Percentiles rank a stretch among this genome's conserved stretches.
These are phyloP conservation scores for Rhodotorula sp. DNA, from an alignment of 1,284 basidiomycete genomes.

Conservation along the genomic window DNA sequence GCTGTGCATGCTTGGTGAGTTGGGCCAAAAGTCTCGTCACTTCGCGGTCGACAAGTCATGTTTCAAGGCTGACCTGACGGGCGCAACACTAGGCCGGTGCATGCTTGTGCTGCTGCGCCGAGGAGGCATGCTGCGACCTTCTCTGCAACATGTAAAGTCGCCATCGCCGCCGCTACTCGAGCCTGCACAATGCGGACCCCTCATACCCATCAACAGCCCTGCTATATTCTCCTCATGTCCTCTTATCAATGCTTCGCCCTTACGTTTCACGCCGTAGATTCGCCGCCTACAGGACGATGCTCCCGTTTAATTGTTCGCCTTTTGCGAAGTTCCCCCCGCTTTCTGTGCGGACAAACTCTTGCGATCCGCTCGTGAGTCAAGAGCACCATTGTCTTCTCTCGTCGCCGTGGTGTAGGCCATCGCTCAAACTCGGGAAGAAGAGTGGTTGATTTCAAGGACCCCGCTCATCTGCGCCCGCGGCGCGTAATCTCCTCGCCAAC, in stretches of 20 bases:
- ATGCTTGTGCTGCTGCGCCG: slow-evolving; percentile 24
- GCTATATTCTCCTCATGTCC: neutral
- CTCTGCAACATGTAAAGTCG: neutral
- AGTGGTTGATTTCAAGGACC: neutral
- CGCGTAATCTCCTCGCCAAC: neutral
- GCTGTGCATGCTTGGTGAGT: slow-evolving; percentile 26
- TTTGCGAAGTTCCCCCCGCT: neutral
- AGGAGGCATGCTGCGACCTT: slow-evolving; percentile 10
- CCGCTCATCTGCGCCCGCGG: too few relatives aligned
- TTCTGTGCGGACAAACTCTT: neutral
- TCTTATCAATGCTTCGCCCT: too few relatives aligned
- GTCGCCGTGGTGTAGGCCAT: too few relatives aligned
- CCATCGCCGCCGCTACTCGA: neutral
- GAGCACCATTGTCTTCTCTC: neutral
- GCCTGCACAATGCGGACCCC: neutral
- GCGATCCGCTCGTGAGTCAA: too few relatives aligned
- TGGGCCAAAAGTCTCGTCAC: too few relatives aligned
- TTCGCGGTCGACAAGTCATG: too few relatives aligned
- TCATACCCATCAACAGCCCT: neutral
- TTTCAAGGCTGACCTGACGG: too few relatives aligned
- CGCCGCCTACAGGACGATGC: neutral
- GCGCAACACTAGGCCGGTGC: slow-evolving; percentile 11
- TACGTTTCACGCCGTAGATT: neutral
- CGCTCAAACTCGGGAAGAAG: neutral
- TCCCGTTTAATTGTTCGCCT: neutral